phyloP scores from a whole-genome alignment of 2,329 filamentous ascomycete species.

The Fusarium sp. region DNA sequence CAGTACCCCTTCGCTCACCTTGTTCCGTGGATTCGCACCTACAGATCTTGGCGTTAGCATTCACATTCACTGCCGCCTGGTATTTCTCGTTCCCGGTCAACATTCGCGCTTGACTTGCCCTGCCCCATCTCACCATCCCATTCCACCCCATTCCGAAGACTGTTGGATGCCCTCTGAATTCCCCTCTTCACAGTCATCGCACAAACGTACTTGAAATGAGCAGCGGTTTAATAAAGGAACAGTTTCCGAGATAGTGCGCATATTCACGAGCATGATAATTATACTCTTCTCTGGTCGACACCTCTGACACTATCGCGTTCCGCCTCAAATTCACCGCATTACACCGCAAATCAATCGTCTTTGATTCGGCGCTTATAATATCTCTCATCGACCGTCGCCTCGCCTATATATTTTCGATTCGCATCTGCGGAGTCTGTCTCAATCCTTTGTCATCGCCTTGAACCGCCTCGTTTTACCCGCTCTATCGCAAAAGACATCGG shows the following conservation, averaged over 20 bases:
- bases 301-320: conserved; percentile 20
- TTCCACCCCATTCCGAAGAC: conserved; percentile 23
- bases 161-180: conserved; percentile 15
- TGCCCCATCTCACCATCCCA: conserved; percentile 32
- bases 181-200: conserved; percentile 31
- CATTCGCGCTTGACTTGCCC: conserved; percentile 8
- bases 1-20: not conserved
- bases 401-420: conserved; percentile 4
- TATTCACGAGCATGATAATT: conserved; percentile 15
- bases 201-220: conserved; percentile 17
- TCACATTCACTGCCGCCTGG: not conserved
- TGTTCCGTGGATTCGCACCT: not conserved
- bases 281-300: conserved; percentile 7
- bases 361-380: conserved; percentile 21
- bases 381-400: conserved; percentile 15
- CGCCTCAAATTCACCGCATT: conserved; percentile 28
- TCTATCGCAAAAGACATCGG: conserved; percentile 4
- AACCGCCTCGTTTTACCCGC: conserved; percentile 4
- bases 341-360: conserved; percentile 33
- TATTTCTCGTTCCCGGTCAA: not conserved
- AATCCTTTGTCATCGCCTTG: conserved; percentile 2
- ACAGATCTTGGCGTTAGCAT: not conserved
- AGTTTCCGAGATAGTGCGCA: conserved; percentile 18
- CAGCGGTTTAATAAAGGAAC: conserved; percentile 24
- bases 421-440: not conserved